phyloP scores from a whole-genome alignment of 2,329 filamentous ascomycete genomes.

The Ophiostoma sp. region DNA sequence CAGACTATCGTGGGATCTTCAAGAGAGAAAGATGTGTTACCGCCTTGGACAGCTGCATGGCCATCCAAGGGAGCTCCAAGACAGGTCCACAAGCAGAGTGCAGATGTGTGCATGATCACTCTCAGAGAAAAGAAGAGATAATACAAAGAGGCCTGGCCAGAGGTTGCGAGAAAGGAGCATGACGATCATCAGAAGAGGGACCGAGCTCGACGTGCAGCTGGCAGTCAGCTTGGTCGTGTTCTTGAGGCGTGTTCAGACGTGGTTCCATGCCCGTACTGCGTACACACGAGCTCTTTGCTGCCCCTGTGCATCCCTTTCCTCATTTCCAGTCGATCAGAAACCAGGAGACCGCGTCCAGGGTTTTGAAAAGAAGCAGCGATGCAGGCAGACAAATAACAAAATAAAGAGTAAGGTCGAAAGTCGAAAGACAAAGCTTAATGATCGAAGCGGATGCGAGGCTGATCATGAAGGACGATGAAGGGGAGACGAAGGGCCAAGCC shows the following conservation, averaged over 20 bases:
- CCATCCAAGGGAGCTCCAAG: constrained; percentile 1
- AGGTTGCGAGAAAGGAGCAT: not conserved
- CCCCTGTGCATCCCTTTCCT: constrained; percentile 16
- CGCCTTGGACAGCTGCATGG: not conserved
- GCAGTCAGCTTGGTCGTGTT: not conserved
- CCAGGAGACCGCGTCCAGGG: not conserved
- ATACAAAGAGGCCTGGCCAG: not conserved
- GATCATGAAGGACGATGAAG: not conserved
- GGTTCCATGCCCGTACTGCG: not conserved
- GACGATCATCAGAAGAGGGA: not conserved
- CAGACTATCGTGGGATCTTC: not conserved
- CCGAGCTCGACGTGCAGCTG: not conserved
- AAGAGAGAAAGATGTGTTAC: not conserved
- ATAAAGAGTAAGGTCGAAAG: not conserved
- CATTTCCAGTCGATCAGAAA: constrained; percentile 16
- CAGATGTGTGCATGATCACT: not conserved
- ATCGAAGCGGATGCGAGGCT: not conserved
- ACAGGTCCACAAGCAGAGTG: not conserved
- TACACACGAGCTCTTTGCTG: not conserved
- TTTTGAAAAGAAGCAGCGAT: not conserved
- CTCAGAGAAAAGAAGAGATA: not conserved
- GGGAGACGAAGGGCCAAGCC: not conserved
- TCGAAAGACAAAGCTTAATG: not conserved
- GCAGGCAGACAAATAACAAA: not conserved
- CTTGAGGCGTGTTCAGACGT: not conserved